Evolutionary conservation across 2,329 filamentous ascomycete genomes (phyloP), one percentile per base, ranked within the genome.

Genomic region (Amauroascus niger): DNA sequence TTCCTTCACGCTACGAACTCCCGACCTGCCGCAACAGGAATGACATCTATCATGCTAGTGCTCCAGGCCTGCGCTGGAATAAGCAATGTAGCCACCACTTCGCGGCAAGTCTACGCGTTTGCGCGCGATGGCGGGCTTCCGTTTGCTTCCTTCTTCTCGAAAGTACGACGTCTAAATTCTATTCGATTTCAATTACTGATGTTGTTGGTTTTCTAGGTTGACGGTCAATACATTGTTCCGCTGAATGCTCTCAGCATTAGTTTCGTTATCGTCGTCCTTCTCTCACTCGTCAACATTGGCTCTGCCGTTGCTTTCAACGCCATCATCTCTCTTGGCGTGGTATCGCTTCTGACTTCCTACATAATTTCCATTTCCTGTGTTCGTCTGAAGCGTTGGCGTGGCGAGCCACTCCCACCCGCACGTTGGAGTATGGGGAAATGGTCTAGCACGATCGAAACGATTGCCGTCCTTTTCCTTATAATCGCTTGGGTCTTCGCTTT

Each of bases 211-310:
- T 16, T 40, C 16, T 33, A 56, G 54, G 49, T 59, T 24, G 46
- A 56, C 51, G 32, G 47, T 18, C 48, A 55, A 16, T 54, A 54
- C 16, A 54, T 60, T n/a, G 24, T 68, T 24, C 64, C 65, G 1
- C 52, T 63, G 6, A 64, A 61, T 24, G 58, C 64, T 2, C 56
- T 67, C 13, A 33, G 60, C 1, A 44, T 64, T 6, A 65, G 65
- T 14, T 57, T 65, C 11, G 49, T 57, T 6, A 58, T 69, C 54
- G 60, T 61, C 39, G 57, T 60, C 1, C 63, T 77, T 3, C 63
- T 77, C 11, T 69, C 69, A 1, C 64, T 76, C 16, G 77, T 79
- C 64, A 77, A 76, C 62, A 71, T 79, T 45, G 76, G 74, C 11
- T 74, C 71, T 5, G 63, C 62, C 1, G 65, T 67, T 5, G 71